Conservation (phyloP, 129 eudicot genomes). For the Gnaphalium uliginosum region DNA sequence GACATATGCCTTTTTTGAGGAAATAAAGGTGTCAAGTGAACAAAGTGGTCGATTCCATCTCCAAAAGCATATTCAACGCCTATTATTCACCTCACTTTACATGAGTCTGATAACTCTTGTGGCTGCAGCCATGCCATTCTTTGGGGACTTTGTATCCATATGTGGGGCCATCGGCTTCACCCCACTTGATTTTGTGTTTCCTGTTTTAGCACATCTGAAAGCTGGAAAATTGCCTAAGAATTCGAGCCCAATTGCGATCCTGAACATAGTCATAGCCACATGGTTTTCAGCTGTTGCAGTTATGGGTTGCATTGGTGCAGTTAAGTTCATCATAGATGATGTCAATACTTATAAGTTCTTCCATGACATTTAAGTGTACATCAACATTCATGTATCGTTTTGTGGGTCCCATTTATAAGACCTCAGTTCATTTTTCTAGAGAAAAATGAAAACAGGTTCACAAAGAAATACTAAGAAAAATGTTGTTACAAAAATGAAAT, state of each 20-base stretch:
- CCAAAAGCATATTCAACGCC: slow-evolving; percentile 18
- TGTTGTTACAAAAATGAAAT: background rate
- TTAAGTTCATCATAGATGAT: slow-evolving; percentile 46
- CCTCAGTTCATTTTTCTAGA: background rate
- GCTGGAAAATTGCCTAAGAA: slow-evolving; percentile 38
- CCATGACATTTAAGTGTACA: slow-evolving; percentile 40
- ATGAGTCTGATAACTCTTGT: slow-evolving; percentile 41
- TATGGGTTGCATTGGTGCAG: slow-evolving; percentile 58
- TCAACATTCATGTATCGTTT: background rate
- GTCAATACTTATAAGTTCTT: slow-evolving; percentile 45
- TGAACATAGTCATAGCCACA: slow-evolving; percentile 44
- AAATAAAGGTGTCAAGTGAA: slow-evolving; percentile 15
- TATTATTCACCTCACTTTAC: slow-evolving; percentile 37
- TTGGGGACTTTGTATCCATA: slow-evolving; percentile 54
- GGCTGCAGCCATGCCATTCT: slow-evolving; percentile 54
- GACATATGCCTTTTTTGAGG: slow-evolving; percentile 47
- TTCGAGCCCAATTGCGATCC: slow-evolving; percentile 22
- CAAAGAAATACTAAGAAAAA: background rate
- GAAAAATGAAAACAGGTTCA: background rate
- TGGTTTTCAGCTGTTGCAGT: slow-evolving; percentile 59
- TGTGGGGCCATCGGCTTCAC: slow-evolving; percentile 64
- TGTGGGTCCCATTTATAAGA: background rate
- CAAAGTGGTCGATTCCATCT: background rate
- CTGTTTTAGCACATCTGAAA: slow-evolving; percentile 53
- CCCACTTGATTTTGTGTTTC: slow-evolving; percentile 65